These are phyloP conservation scores for Lactarius indigo DNA, from an alignment of 768 basidiomycete genomes.

Conservation along the genomic window DNA sequence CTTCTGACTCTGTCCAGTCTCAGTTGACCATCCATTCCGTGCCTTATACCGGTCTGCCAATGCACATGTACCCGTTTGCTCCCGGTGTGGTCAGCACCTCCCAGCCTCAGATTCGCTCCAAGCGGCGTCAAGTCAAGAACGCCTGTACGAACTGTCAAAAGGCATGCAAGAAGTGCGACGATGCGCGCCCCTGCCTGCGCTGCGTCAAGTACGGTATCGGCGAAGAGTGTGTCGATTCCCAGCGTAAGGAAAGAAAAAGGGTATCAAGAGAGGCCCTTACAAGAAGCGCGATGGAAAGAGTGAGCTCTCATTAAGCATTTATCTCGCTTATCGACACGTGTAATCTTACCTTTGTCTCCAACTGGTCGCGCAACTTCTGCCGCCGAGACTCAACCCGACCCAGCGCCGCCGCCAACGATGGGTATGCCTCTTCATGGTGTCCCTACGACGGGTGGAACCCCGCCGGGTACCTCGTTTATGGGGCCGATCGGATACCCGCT, in stretches of 20 bases:
- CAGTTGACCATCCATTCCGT: slow-evolving; percentile 50
- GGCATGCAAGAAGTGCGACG: slow-evolving; percentile 90
- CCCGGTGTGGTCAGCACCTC: slow-evolving; percentile 42
- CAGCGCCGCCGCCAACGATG: slow-evolving; percentile 33
- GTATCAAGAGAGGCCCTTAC: slow-evolving; percentile 84
- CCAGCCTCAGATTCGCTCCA: slow-evolving; percentile 57
- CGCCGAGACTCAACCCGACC: slow-evolving; percentile 43
- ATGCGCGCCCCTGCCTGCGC: slow-evolving; percentile 86
- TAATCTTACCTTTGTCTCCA: slow-evolving; percentile 24
- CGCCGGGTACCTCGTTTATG: slow-evolving; percentile 53
- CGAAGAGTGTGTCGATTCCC: slow-evolving; percentile 86
- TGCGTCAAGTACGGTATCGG: slow-evolving; percentile 88
- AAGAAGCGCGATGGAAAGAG: slow-evolving; percentile 94
- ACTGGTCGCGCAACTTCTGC: slow-evolving; percentile 54
- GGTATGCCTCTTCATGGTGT: slow-evolving; percentile 32
- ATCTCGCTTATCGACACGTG: slow-evolving; percentile 22
- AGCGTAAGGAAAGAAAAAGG: slow-evolving; percentile 89
- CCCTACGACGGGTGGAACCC: slow-evolving; percentile 33
- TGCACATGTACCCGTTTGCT: slow-evolving; percentile 71
- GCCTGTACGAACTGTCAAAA: slow-evolving; percentile 90
- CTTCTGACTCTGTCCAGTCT: slow-evolving; percentile 38
- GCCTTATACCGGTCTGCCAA: slow-evolving; percentile 50
- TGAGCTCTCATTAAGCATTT: slow-evolving; percentile 39
- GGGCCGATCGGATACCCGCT: slow-evolving; percentile 50
- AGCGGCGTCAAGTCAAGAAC: slow-evolving; percentile 87